These are phyloP conservation scores for Brassica balearica DNA, from an alignment of 441 rosid genomes.

Conservation along the genomic window DNA sequence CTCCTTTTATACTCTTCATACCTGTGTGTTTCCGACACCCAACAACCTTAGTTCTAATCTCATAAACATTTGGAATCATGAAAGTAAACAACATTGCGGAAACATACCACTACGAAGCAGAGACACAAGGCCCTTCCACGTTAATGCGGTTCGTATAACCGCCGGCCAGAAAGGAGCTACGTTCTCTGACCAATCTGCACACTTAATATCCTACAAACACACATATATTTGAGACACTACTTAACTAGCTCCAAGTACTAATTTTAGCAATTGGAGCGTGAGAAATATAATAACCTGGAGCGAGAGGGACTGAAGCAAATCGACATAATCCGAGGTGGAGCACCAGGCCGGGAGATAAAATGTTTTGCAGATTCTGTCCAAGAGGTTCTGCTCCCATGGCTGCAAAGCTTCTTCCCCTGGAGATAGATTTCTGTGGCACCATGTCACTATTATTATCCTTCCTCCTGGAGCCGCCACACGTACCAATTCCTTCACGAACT, in stretches of 20 bases:
- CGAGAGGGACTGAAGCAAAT: conserved; percentile 57
- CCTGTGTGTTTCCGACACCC: conserved; percentile 49
- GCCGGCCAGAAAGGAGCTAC: conserved; percentile 98
- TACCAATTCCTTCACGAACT: conserved; percentile 79
- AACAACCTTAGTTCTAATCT: conserved; percentile 6
- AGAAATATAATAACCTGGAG: conserved; percentile 54
- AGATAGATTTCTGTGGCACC: conserved; percentile 87
- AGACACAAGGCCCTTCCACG: conserved; percentile 84
- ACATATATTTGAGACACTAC: conserved; percentile 7
- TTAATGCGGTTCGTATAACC: conserved; percentile 71
- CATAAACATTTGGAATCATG: not conserved
- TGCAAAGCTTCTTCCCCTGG: conserved; percentile 67
- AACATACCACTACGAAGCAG: conserved; percentile 68
- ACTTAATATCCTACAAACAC: conserved; percentile 65
- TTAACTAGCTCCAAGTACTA: not conserved
- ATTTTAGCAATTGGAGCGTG: not conserved
- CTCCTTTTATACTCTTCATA: conserved; percentile 76
- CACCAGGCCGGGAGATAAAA: conserved; percentile 93
- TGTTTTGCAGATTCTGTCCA: conserved; percentile 71
- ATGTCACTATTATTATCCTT: conserved; percentile 80
- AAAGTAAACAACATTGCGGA: not conserved
- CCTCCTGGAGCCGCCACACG: conserved; percentile 92
- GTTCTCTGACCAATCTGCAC: conserved; percentile 79
- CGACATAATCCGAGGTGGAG: conserved; percentile 77
- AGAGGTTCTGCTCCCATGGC: conserved; percentile 70